phyloP scores from a whole-genome alignment of 345 rosid genomes.

The Murraya paniculata region DNA sequence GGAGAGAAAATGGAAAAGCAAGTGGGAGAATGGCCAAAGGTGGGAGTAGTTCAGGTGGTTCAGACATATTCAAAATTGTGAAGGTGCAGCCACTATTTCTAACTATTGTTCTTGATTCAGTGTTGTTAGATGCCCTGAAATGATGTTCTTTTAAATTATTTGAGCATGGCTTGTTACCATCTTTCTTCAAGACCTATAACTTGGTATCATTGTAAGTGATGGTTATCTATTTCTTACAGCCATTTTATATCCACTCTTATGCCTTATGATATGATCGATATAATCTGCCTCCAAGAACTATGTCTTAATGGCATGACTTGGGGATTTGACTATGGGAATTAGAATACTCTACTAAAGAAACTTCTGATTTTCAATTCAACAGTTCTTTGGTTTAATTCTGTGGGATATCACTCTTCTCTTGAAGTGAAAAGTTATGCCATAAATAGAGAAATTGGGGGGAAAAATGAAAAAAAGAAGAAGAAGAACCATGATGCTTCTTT shows the following conservation, averaged over 20 bases:
- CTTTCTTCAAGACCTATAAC: background rate
- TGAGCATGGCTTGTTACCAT: background rate
- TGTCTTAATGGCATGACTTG: background rate
- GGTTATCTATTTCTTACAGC: background rate
- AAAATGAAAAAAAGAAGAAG: too few species aligned
- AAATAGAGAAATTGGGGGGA: background rate
- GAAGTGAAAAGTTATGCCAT: background rate
- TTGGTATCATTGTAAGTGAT: constrained; percentile 3
- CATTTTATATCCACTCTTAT: background rate
- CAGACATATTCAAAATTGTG: constrained; percentile 94
- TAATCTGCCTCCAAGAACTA: background rate
- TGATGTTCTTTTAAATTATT: background rate
- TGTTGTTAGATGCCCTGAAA: constrained; percentile 4
- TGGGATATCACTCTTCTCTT: background rate
- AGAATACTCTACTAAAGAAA: background rate
- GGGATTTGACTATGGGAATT: background rate
- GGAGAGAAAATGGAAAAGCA: constrained; percentile 62
- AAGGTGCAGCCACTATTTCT: constrained; percentile 50
- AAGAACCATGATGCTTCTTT: background rate
- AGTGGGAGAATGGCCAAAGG: constrained; percentile 79
- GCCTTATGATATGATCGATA: background rate
- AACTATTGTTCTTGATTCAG: constrained; percentile 6
- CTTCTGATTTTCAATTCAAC: background rate
- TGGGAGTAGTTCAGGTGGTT: constrained; percentile 71
- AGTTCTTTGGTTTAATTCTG: background rate